Percentiles rank a stretch among this genome's conserved stretches.
Conservation (phyloP, 2,329 filamentous ascomycete species). For the Drechslerella coelobrocha region DNA sequence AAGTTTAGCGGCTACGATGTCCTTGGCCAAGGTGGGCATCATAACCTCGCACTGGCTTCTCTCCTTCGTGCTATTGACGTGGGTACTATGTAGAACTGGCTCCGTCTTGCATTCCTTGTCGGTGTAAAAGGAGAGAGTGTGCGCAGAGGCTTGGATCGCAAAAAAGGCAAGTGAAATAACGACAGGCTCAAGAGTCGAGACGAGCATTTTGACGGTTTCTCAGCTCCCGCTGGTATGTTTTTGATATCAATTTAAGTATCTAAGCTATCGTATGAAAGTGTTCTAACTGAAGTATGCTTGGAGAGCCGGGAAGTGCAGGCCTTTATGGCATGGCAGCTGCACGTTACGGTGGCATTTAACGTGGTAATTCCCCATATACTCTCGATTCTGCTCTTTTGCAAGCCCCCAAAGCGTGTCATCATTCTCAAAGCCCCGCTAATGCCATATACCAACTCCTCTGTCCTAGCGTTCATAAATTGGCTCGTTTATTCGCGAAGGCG, state of each 20-base stretch:
- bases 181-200: not conserved
- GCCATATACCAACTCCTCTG: too few relatives aligned
- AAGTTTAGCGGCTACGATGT: not conserved
- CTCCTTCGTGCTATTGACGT: not conserved
- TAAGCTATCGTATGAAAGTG: not conserved
- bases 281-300: not conserved
- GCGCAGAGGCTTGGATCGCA: constrained; percentile 2
- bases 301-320: not conserved
- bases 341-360: not conserved
- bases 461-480: not conserved
- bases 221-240: too few relatives aligned
- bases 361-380: not conserved
- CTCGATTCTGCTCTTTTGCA: not conserved
- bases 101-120: constrained; percentile 8
- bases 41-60: not conserved
- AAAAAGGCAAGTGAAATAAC: not conserved
- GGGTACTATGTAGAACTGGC: not conserved
- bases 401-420: not conserved
- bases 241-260: too few relatives aligned
- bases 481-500: not conserved
- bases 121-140: constrained; percentile 10
- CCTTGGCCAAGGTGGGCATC: not conserved
- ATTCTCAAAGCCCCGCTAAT: not conserved
- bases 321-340: constrained; percentile 1
- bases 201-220: not conserved